Evolutionary conservation across 2,329 filamentous ascomycete species (phyloP).

Genomic region (Myriosclerotinia duriaeana): DNA sequence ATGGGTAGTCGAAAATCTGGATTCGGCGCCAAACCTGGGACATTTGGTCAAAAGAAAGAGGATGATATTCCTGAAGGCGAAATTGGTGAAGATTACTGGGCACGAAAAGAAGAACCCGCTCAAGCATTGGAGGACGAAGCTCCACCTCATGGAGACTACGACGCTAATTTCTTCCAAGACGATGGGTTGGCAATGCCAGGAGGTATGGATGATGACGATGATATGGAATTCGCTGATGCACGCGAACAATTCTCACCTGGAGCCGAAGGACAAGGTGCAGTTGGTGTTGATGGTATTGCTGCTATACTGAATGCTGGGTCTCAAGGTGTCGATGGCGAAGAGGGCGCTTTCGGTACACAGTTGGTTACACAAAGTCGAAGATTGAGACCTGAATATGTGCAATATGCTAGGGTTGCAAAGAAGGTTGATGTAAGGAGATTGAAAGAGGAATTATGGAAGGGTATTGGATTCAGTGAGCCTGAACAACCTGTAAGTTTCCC

Average conservation of each 20-base stretch:
- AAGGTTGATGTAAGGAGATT: constrained; percentile 68
- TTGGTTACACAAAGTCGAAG: constrained; percentile 64
- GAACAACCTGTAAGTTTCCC: constrained; percentile 47
- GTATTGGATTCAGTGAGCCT: constrained; percentile 57
- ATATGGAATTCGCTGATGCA: constrained; percentile 76
- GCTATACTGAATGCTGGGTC: constrained; percentile 52
- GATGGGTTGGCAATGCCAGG: constrained; percentile 70
- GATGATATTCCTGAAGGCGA: constrained; percentile 66
- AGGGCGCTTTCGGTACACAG: constrained; percentile 60
- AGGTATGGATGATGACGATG: constrained; percentile 61
- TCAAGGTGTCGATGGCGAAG: constrained; percentile 43
- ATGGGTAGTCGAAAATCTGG: constrained; percentile 65
- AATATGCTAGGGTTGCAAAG: constrained; percentile 69
- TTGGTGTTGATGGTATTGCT: constrained; percentile 50
- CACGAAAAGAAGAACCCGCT: constrained; percentile 58
- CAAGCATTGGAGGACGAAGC: constrained; percentile 55
- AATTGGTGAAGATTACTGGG: constrained; percentile 96
- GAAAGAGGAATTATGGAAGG: constrained; percentile 70
- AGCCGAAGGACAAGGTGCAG: constrained; percentile 47
- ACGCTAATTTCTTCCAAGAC: constrained; percentile 97
- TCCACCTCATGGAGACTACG: constrained; percentile 74
- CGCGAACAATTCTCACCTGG: constrained; percentile 74
- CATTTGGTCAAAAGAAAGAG: constrained; percentile 49
- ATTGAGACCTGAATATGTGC: constrained; percentile 65
- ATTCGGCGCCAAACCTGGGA: constrained; percentile 47